These are phyloP conservation scores for Macadamia tetraphylla DNA, from an alignment of 164 flowering plant species.

Conservation along the genomic window DNA sequence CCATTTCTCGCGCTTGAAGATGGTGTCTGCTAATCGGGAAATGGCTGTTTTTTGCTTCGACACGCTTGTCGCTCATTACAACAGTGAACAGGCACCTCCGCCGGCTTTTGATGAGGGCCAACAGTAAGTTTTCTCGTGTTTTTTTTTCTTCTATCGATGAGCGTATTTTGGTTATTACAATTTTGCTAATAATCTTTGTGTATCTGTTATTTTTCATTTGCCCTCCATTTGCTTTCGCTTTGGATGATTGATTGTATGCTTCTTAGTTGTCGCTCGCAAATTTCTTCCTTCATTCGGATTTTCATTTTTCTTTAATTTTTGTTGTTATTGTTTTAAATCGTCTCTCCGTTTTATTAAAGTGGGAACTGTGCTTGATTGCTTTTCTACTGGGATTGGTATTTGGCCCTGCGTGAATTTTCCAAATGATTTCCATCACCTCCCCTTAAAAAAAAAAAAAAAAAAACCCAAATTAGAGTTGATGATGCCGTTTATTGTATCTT, in stretches of 20 bases:
- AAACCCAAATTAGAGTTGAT: too few species aligned
- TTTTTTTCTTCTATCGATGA: background rate
- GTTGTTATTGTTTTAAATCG: background rate
- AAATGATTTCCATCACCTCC: too few species aligned
- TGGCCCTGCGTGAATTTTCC: too few species aligned
- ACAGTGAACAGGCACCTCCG: conserved; percentile 60
- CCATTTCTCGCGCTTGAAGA: conserved; percentile 17
- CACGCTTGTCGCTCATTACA: conserved; percentile 88
- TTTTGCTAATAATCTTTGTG: background rate
- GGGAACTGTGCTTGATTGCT: too few species aligned
- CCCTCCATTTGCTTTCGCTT: background rate
- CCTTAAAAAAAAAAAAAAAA: too few species aligned
- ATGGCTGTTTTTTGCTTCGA: conserved; percentile 93
- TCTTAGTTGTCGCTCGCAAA: too few species aligned
- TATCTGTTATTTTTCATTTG: too few species aligned
- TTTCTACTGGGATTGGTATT: too few species aligned
- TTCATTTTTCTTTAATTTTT: background rate
- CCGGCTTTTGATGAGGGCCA: conserved; percentile 84
- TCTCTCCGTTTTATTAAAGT: too few species aligned
- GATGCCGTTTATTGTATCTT: too few species aligned
- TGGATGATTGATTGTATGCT: conserved; percentile 2
- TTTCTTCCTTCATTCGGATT: too few species aligned
- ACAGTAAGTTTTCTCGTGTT: conserved; percentile 38
- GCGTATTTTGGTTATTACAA: background rate
- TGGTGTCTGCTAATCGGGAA: conserved; percentile 93